Base-by-base conservation (phyloP, 192 early-diverging fungal species). In the Umbelopsis vinacea region DNA sequence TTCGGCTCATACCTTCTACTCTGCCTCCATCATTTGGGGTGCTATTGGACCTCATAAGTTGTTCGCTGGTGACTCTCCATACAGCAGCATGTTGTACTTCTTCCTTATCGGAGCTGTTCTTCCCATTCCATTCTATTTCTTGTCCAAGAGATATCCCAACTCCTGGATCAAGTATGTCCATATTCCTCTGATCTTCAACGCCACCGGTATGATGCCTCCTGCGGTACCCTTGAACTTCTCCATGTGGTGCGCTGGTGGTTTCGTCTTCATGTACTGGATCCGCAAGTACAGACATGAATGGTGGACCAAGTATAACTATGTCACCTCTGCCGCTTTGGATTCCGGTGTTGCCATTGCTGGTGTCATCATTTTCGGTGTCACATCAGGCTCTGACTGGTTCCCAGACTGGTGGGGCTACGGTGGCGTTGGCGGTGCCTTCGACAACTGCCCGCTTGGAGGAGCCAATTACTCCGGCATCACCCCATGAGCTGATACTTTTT, bases 21-120 rank as follows among this genome's bases (percentile, higher is more conserved):
- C 84, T 48, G 89, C 86, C 35, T 89, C 84, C n/a, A 77, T 87
- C 52, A 89, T 94, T 52, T 94, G 92, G 92, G 93, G 93, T 15
- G 83, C 88, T n/a, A 91, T 94, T 69, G 90, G 89, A 22, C 90
- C 93, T 10, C 68, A 63, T n/a, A 80, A 86, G 21, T 85, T 92
- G 81, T 92, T 92, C 70, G 79, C 76, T 29, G 33, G 43, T 46
- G 79, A 73, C 11, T 78, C 79, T 38, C 63, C 77, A 6, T 88
- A 86, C 71, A 67, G 63, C 6, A 11, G 76, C 8, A 78, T 80
- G 35, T 69, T 79, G 15, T 85, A 72, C 68, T 79, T 82, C 52
- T 83, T 88, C 77, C 70, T 89, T 11, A 74, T 85, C 38, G 89
- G 89, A 17, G 72, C 78, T 19, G 33, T 90, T 63, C 68, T 89